A percentile compares a stretch with the other conserved stretches of the same genome.
Conservation (phyloP, 2,329 filamentous ascomycete species). For the Arthrobotrys conoides region DNA sequence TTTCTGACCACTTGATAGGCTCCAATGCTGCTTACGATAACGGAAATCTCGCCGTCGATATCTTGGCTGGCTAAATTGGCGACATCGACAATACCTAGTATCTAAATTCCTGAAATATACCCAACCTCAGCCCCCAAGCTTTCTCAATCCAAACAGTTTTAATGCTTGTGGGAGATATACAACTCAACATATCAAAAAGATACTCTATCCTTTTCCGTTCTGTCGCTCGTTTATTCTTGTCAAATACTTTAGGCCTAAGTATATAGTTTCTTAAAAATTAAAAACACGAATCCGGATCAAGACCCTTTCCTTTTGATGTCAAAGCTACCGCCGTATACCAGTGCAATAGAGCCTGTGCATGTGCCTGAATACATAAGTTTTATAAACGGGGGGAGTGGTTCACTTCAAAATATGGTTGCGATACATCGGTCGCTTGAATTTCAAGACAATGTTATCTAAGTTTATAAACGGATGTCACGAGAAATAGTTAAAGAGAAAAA, state of each 20-base stretch:
- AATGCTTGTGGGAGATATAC: not conserved
- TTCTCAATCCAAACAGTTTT: not conserved
- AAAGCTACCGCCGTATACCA: no score
- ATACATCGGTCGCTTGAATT: no score
- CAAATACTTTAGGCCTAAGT: constrained; percentile 14
- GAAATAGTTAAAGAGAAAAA: no score
- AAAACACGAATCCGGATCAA: constrained; percentile 5
- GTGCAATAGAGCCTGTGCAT: no score
- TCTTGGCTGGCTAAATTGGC: constrained; percentile 14
- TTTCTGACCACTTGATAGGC: constrained; percentile 4
- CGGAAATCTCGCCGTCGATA: constrained; percentile 34
- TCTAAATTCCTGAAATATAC: not conserved
- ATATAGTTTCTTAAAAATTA: not conserved
- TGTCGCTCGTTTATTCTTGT: not conserved
- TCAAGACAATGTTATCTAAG: no score
- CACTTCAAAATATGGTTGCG: no score
- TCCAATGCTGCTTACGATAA: constrained; percentile 36
- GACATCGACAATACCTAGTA: no score
- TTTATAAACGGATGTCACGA: no score
- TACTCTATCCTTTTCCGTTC: not conserved
- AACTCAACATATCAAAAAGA: no score
- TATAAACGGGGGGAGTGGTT: no score
- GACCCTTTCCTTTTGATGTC: no score
- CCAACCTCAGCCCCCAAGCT: not conserved
- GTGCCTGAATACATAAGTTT: no score